These are phyloP conservation scores for Circinella umbellata DNA, from an alignment of 371 early-diverging fungal genomes.

Conservation along the genomic window DNA sequence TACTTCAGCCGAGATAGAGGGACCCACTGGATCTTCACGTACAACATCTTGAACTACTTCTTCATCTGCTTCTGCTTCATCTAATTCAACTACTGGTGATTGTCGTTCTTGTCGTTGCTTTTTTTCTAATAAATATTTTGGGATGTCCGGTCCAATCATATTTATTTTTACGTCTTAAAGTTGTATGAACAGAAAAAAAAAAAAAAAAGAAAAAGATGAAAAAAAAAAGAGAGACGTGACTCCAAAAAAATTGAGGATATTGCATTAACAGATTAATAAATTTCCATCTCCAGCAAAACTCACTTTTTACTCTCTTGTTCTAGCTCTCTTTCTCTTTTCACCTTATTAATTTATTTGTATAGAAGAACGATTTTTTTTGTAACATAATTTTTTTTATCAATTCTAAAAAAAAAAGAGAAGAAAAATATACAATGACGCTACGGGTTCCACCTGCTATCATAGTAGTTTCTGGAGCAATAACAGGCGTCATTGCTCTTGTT, in stretches of 20 bases:
- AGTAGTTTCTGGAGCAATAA: conserved; percentile 19
- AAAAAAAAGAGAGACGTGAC: neutral
- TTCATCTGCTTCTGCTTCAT: neutral
- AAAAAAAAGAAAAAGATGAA: conserved; percentile 4
- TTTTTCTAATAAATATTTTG: conserved; percentile 30
- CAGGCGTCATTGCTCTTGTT: conserved; percentile 21
- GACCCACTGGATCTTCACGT: neutral
- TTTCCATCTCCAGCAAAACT: no score
- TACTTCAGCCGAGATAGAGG: neutral
- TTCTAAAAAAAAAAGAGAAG: no score
- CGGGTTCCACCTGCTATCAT: conserved; percentile 13
- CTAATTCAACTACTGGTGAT: neutral
- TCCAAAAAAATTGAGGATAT: neutral
- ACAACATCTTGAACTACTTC: conserved; percentile 2
- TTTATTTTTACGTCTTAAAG: neutral
- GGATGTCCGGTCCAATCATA: conserved; percentile 39
- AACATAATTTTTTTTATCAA: no score
- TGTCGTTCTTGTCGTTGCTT: conserved; percentile 14
- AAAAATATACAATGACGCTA: neutral
- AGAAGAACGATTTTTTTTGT: no score
- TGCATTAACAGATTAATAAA: no score
- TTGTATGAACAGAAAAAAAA: neutral
- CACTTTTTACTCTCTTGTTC: no score
- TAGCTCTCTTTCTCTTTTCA: no score
- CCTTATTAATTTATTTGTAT: no score